Percentiles rank a stretch among this genome's conserved stretches.
These are phyloP conservation scores for Solanum tarijense DNA, from an alignment of 257 asterid genomes.

Conservation along the genomic window DNA sequence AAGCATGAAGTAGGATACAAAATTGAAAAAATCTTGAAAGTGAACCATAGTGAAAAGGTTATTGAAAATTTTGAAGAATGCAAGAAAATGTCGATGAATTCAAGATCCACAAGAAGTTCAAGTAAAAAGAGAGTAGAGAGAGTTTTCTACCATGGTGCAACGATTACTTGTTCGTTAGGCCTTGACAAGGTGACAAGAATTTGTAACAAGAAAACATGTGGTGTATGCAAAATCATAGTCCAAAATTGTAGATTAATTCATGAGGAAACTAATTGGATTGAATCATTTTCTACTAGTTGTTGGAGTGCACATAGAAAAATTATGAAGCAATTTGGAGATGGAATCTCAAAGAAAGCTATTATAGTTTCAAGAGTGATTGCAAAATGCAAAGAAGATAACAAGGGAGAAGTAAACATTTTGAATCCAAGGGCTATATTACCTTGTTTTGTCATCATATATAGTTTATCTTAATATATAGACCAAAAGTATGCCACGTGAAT, in stretches of 20 bases:
- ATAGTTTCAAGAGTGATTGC: slow-evolving; percentile 2
- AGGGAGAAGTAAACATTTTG: not conserved
- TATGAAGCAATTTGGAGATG: not conserved
- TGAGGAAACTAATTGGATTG: not conserved
- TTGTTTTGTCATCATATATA: slow-evolving; percentile 9
- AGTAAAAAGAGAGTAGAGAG: not conserved
- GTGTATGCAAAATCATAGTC: not conserved
- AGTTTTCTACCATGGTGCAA: not conserved
- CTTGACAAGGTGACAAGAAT: not conserved
- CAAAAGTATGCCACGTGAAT: not conserved
- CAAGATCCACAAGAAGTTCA: not conserved
- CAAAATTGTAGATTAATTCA: not conserved
- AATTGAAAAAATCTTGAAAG: slow-evolving; percentile 1
- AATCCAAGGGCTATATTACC: slow-evolving; percentile 3
- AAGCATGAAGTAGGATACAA: not conserved
- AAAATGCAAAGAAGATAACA: not conserved
- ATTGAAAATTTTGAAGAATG: not conserved
- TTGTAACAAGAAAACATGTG: slow-evolving; percentile 1
- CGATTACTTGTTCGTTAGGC: not conserved
- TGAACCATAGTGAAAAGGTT: not conserved
- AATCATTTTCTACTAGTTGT: not conserved
- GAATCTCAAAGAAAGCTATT: not conserved
- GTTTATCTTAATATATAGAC: not conserved
- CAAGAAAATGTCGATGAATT: not conserved
- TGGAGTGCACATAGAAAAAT: slow-evolving; percentile 11